Evolutionary conservation across 2,329 filamentous ascomycete species (phyloP).

Genomic region (Alternaria ethzedia): DNA sequence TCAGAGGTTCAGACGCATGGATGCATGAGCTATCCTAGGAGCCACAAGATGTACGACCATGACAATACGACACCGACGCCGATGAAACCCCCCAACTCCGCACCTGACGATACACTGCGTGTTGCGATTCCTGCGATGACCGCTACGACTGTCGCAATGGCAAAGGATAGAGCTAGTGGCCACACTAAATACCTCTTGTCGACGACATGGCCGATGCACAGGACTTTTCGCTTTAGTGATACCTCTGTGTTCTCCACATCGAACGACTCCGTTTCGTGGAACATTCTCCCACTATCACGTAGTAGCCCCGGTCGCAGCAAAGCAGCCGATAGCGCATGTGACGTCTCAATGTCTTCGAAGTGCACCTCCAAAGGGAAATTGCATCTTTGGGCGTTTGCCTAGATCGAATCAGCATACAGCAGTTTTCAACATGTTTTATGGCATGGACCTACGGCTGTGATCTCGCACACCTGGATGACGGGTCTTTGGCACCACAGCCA

Average conservation of each 20-base stretch:
- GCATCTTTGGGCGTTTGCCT: too few relatives aligned
- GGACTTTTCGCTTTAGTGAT: not conserved
- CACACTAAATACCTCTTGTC: not conserved
- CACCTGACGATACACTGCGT: not conserved
- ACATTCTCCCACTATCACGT: not conserved
- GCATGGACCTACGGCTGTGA: fast-evolving
- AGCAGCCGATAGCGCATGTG: not conserved
- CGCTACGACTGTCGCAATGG: not conserved
- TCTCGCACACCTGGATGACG: not conserved
- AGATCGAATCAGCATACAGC: not conserved
- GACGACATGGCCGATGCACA: not conserved
- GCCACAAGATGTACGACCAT: not conserved
- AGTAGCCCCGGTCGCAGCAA: not conserved
- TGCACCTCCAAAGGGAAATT: not conserved
- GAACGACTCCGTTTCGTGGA: not conserved
- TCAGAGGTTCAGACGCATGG: not conserved
- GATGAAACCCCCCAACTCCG: not conserved
- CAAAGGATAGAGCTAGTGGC: not conserved
- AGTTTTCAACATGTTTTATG: fast-evolving
- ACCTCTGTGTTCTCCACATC: not conserved
- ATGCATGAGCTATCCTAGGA: not conserved
- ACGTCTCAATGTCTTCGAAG: not conserved
- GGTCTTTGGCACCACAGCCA: not conserved
- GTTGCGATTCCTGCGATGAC: not conserved
- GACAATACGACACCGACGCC: not conserved